A percentile compares a stretch with the other conserved stretches of the same genome.
Evolutionary conservation across 305 asterid species (phyloP).

Genomic region (Fraxinus greggii): DNA sequence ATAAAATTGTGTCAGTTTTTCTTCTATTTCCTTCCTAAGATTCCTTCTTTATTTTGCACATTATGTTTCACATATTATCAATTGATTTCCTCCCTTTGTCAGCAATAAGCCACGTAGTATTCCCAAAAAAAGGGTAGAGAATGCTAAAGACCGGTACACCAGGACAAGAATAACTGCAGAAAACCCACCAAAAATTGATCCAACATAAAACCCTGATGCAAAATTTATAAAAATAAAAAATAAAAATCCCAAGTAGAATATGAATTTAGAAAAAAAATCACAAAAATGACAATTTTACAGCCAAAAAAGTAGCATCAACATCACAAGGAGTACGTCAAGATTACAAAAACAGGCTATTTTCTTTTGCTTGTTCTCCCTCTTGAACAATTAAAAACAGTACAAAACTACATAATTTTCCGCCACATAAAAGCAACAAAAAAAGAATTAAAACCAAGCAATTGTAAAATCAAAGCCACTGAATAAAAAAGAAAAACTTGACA

Average conservation of each 20-base stretch:
- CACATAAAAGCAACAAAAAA: not conserved
- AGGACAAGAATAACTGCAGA: not conserved
- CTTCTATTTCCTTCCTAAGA: not conserved
- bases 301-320: not conserved
- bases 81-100: not conserved
- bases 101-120: not conserved
- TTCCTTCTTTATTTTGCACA: not conserved
- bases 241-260: not conserved
- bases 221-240: not conserved
- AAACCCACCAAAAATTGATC: not conserved
- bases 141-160: not conserved
- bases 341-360: not conserved
- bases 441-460: not conserved
- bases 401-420: not conserved
- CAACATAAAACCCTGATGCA: not conserved
- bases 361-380: not conserved
- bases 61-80: not conserved
- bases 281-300: not conserved
- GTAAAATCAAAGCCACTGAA: conserved; percentile 10
- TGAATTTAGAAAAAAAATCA: not conserved
- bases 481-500: conserved; percentile 11
- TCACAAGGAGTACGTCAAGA: not conserved
- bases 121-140: not conserved
- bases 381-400: not conserved
- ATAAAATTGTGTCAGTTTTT: not conserved